A percentile compares a stretch with the other conserved stretches of the same genome.
phyloP scores from a whole-genome alignment of 2,329 filamentous ascomycete species.

The Cladobotryum mycophilum region DNA sequence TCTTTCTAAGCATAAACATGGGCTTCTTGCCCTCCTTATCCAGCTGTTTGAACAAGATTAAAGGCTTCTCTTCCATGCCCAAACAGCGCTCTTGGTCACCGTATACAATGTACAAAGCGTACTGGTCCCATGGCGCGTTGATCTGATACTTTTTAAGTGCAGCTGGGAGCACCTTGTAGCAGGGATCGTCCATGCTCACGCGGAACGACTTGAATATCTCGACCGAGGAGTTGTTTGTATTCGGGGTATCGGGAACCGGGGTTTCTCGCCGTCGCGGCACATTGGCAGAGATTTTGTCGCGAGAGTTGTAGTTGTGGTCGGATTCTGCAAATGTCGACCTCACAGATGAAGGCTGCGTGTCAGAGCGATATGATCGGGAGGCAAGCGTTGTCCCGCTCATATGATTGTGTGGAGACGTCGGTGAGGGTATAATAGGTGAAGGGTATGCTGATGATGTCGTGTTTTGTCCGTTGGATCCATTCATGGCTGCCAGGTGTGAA shows the following conservation, averaged over 20 bases:
- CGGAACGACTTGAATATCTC: conserved; percentile 99
- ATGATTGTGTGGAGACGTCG: conserved; percentile 58
- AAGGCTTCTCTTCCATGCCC: conserved; percentile 82
- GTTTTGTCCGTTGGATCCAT: conserved; percentile 42
- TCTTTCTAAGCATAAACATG: conserved; percentile 94
- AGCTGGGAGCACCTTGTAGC: conserved; percentile 92
- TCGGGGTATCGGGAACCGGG: conserved; percentile 56
- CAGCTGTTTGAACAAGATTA: conserved; percentile 94
- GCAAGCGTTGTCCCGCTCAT: conserved; percentile 51
- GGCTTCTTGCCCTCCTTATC: conserved; percentile 97
- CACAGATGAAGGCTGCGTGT: conserved; percentile 47
- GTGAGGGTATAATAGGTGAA: conserved; percentile 63
- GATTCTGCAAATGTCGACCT: conserved; percentile 50
- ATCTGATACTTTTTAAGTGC: conserved; percentile 98
- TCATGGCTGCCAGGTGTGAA: conserved; percentile 64
- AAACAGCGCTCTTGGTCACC: conserved; percentile 96
- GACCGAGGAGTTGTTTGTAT: conserved; percentile 55
- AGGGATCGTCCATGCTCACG: conserved; percentile 96
- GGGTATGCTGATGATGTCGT: conserved; percentile 51
- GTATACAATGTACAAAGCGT: conserved; percentile 96
- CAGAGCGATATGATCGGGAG: conserved; percentile 54
- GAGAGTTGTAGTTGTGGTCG: conserved; percentile 32
- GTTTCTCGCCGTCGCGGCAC: conserved; percentile 55
- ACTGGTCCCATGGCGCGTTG: conserved; percentile 94
- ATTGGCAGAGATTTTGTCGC: conserved; percentile 26